Conservation (phyloP, 2,329 filamentous ascomycete species). For the Trichoderma sp. region DNA sequence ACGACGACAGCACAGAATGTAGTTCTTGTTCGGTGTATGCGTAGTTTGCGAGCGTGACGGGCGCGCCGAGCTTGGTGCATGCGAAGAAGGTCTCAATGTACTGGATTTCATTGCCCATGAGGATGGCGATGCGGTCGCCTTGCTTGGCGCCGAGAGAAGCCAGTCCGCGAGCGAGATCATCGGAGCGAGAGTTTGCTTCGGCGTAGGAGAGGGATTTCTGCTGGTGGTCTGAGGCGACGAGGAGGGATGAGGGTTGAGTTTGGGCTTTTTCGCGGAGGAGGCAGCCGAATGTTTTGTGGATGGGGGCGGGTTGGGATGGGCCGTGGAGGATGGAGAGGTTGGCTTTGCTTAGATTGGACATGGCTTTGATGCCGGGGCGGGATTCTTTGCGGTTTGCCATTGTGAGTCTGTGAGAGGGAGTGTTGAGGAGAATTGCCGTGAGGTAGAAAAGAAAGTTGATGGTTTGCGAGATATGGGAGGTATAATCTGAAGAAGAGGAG, state of each 20-base stretch:
- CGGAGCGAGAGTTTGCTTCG: not conserved
- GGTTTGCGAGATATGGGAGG: not conserved
- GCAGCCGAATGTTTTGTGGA: not conserved
- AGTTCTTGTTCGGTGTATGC: constrained; percentile 2
- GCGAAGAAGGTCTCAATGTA: constrained; percentile 11
- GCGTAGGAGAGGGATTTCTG: constrained; percentile 7
- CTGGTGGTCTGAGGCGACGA: constrained; percentile 17
- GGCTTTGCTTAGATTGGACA: not conserved
- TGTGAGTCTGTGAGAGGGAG: no score
- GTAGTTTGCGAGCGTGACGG: constrained; percentile 7
- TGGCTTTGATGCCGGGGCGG: not conserved
- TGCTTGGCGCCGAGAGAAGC: not conserved
- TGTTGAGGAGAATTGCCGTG: not conserved
- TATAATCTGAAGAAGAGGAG: not conserved
- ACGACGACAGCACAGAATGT: constrained; percentile 1
- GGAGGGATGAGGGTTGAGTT: not conserved
- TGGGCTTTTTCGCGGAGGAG: constrained; percentile 8
- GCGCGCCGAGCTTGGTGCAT: constrained; percentile 1
- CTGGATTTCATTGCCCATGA: constrained; percentile 23
- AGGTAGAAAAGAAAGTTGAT: not conserved
- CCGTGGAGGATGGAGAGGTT: constrained; percentile 21
- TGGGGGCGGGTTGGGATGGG: constrained; percentile 2
- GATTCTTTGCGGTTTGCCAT: constrained; percentile 2
- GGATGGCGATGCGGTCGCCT: constrained; percentile 16
- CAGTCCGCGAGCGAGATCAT: constrained; percentile 16